Base-by-base conservation (phyloP, 2,329 filamentous ascomycete genomes). In the Colletotrichum orbiculare region DNA sequence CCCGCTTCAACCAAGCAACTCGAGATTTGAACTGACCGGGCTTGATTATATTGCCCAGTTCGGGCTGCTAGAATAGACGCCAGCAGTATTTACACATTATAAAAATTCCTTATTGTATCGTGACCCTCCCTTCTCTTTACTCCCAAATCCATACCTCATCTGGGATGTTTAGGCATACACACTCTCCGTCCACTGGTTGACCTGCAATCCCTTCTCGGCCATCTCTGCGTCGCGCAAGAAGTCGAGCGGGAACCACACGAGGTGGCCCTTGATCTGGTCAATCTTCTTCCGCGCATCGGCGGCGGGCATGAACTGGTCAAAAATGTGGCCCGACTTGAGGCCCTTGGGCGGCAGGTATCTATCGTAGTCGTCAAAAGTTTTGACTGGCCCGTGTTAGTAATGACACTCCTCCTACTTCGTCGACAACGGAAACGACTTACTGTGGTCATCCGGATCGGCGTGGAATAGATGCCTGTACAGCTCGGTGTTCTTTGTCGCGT, bases 191-290 rank as follows among this genome's bases (percentile, higher is more conserved):
- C 88, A 91, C 49, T 87, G 80, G 76, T 98, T 98, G 45, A 98
- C 88, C 78, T 94, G 90, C 77, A 98, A 73, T 0, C 95, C 94
- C 72, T 86, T 87, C 80, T 97, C 94, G 0, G 94, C 94, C 94
- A 98, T 96, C 71, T 92, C 85, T 0, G 90, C 93, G 68, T 97
- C 89, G 71, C 87, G 84, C 73, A 98, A 78, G 75, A 97, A 98
- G 49, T 94, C 87, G 72, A 98, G 77, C n/a, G 94, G 94, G 89
- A 97, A 95, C 92, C 93, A 96, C 7, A 98, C 95, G 45, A 98
- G 77, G 80, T 98, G 95, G 0, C 95, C 67, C 79, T 89, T 90
- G 70, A 98, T 88, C 73, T 90, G 84, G 71, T 93, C 89, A 54
- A 98, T 81, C 76, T 95, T 93, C 69, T 84, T 76, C 13, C 92